Base-by-base conservation (phyloP, 495 filamentous ascomycete genomes). In the Hypoxylon rickii region DNA sequence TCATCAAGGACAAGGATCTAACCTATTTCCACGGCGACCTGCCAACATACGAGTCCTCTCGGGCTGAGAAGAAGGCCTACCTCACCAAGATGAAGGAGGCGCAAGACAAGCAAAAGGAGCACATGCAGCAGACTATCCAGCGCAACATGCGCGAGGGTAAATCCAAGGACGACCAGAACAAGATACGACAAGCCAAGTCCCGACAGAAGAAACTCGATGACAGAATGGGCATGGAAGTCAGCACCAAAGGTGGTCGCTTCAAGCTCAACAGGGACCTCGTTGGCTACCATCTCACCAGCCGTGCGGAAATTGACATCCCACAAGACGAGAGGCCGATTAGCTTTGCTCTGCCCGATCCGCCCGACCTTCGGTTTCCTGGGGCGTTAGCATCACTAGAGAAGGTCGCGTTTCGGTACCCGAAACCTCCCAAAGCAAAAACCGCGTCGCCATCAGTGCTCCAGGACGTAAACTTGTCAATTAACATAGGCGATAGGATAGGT, bases 191-290 rank as follows among this genome's bases (percentile, higher is more conserved):
- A 72, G 89, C 89, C 15, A 89, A 88, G 45, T 86, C 83, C 1
- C 78, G 89, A 6, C 88, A 90, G 65, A 92, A 90, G 71, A 89
- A 88, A 61, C 77, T 95, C 7, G 89, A 92, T 49, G 84, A 93
- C 44, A 77, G 89, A 32, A 85, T 83, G 84, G 90, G 89, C 3
- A 69, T 92, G 54, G 76, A 92, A 51, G 85, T 87, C 32, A 83
- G 70, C 61, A 82, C 84, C n/a, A 83, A 75, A 20, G 89, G 89
- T 7, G 79, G 79, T 8, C 73, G 86, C 16, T 92, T 93, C 75
- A 92, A 92, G 69, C 76, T 93, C 7, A 91, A 88, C 64, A 73
- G 89, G 6, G 89, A 92, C 68, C 65, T 86, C 0, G 68, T 56
- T 0, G 89, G 89, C 0, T 90, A 68, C 34, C 80, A 88, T 63